Base-by-base conservation (phyloP, 805 yeast genomes). In the Monosporozyma servazzii region DNA sequence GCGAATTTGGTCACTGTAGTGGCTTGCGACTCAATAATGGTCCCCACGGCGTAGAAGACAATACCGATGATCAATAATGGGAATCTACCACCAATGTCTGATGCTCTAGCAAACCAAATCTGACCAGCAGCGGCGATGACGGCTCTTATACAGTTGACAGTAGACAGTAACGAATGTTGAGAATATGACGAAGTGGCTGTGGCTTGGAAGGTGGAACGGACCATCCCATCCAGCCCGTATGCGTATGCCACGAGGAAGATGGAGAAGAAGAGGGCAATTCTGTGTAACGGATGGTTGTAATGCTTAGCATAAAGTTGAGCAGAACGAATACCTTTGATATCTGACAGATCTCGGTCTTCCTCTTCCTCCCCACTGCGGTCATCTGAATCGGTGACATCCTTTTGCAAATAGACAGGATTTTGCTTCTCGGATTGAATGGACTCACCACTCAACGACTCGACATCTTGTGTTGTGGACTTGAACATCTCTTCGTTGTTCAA, bases 51-150 rank as follows among this genome's bases (percentile, higher is more conserved):
- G 58, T 80, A 80, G 48, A 79, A 71, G 1, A 79, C 48, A 13
- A 78, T 66, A 1, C 80, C 70, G 7, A 74, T 62, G 20, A 75
- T 39, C 43, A 76, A 61, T 50, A 80, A 61, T 54, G 76, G 77
- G 39, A 77, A 59, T 63, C 84, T 72, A 29, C 84, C 84, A 60
- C 77, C 80, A 10, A 71, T 66, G 62, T 80, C 83, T 13, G 81
- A 73, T 45, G 79, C 65, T 55, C 84, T 68, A 3, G 84, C 83
- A 56, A 72, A 79, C 8, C 76, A 67, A 9, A 80, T 75, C 58
- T 79, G 82, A 9, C 80, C 72, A 6, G 78, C 84, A 30, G 84
- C 83, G 40, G 77, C 79, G 36, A 77, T 73, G 33, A 79, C 81
- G 18, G 75, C 68, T 53, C 73, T 71, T 52, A 79, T 76, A 40